Evolutionary conservation across 2,329 filamentous ascomycete species (phyloP), one percentile per base, ranked within the genome.

Genomic region (Pseudogymnoascus sp.): DNA sequence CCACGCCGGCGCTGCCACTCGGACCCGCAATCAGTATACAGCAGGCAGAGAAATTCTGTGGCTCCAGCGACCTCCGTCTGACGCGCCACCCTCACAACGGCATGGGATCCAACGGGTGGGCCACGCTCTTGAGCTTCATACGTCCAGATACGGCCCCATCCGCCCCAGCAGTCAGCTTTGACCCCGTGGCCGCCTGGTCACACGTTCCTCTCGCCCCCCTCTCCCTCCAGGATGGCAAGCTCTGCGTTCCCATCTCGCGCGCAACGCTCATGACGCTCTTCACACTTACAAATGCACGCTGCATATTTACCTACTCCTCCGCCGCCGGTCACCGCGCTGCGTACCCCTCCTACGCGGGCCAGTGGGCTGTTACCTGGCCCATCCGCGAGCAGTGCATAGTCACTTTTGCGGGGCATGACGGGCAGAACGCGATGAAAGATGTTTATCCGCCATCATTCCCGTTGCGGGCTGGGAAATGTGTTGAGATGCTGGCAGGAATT

Each of bases 311-410:
- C 60, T 72, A 71, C 59, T 70, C 69, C 31, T 70, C 70, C 13
- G 72, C 71, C 21, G 64, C 70, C 31, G 72, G 72, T 3, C 70
- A 72, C 60, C 69, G 72, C 3, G 69, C 70, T 15, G 68, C 71
- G 0, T 74, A 73, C 59, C 68, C 71, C 4, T 72, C 69, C 35
- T 74, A 74, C 64, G 67, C 67, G 42, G 73, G 72, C 13, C 69
- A 71, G 44, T 74, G 69, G 69, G 70, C 69, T 59, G 70, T 74
- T 25, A 67, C 70, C 10, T 74, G 72, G 72, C 71, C 72, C 17
- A 71, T 74, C 33, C 71, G 71, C 31, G 65, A 68, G 60, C 61
- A 61, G 15, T 62, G 60, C 38, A 55, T 64, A 0, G 55, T 66
- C 2, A 36, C 35, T 6, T 48, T 66, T 15, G 31, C 61, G 12